Base-by-base conservation (phyloP, 768 basidiomycete genomes). In the Auriscalpium vulgare region DNA sequence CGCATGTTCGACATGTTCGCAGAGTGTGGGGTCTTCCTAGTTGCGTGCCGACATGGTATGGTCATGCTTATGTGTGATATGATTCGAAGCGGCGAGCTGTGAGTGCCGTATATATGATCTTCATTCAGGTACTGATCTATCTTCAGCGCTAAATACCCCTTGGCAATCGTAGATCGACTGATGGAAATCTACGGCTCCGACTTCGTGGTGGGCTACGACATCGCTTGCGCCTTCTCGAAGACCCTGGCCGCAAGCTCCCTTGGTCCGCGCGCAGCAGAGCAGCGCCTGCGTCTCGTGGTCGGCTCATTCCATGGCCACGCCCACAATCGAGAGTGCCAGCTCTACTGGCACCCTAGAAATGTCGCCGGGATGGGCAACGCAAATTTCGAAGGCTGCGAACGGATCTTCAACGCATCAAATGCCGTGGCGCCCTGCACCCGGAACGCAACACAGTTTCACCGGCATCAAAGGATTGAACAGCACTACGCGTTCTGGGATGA, bases 221-320 rank as follows among this genome's bases (percentile, higher is more conserved):
- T 68, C 2, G 66, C 62, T 1, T 69, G 68, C 34, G 60, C 54
- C 1, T 65, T 68, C 50, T n/a, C 45, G 0, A 60, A 52, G 17
- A 68, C 65, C 0, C 9, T 65, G 1, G 7, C 23, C 4, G 51
- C 37, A 3, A 64, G 65, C 44, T 51, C 56, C 11, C 53, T 69
- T 7, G 64, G 62, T 5, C 55, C 52, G 0, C 29, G 47, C 4
- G 56, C 59, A 4, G 2, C 29, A 10, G 44, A 55, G 16, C 40
- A 38, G 13, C 9, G 43, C 34, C n/a, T 62, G 4, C 51, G 58
- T 4, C 38, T 67, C 7, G 56, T 66, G 11, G 62, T 68, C 8
- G 61, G 64, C 4, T 60, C 65, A 2, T 70, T 70, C 57, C 69
- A 70, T 52, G 65, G 69, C 2, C 63, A 69, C 51, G 60, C 62